Conservation (phyloP, 441 rosid species). For the Hura crepitans region DNA sequence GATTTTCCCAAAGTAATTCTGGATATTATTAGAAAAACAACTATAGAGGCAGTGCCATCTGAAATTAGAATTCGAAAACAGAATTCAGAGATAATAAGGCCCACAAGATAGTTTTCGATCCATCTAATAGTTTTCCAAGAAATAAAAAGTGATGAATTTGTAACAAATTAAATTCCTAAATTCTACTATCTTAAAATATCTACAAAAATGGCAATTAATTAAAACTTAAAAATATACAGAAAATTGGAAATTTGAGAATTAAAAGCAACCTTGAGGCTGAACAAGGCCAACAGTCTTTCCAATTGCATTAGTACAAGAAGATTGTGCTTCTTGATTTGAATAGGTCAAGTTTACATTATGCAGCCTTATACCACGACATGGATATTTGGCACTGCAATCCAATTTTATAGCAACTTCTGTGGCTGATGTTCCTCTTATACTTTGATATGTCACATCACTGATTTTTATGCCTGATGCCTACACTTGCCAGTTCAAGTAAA, state of each 20-base stretch:
- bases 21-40: no score
- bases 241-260: neutral
- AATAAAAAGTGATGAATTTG: no score
- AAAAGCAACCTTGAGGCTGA: neutral
- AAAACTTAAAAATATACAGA: no score
- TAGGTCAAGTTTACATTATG: neutral
- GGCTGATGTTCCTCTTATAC: constrained; percentile 1
- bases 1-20: no score
- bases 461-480: neutral
- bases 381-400: constrained; percentile 2
- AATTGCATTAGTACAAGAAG: neutral
- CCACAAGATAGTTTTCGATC: no score
- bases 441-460: neutral
- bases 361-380: neutral
- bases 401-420: neutral
- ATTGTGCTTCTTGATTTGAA: neutral
- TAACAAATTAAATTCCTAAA: no score
- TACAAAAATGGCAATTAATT: no score
- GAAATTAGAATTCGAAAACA: no score
- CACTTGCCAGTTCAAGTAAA: neutral
- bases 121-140: no score
- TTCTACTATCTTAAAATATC: no score
- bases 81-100: no score
- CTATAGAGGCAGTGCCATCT: no score
- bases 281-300: neutral